Base-by-base conservation (phyloP, 805 yeast species). In the Cyberlindnera nakhonratchasimensis region DNA sequence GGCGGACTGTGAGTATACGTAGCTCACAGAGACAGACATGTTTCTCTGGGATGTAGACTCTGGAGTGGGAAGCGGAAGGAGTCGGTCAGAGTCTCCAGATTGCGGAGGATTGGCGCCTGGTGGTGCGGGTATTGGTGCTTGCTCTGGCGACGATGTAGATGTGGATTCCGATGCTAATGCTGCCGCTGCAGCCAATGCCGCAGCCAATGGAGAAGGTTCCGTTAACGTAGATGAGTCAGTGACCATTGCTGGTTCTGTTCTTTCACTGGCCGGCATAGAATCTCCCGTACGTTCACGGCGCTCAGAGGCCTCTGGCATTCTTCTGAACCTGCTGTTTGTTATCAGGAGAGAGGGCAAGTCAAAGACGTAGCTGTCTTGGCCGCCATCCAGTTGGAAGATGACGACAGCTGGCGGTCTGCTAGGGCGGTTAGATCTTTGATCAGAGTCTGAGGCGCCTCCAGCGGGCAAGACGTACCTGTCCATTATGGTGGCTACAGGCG, bases 11-110 rank as follows among this genome's bases (percentile, higher is more conserved):
- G 57, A 49, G 41, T 55, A 59, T 6, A 65, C 58, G 49, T 70
- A 70, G 42, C 66, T 67, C 2, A 70, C 72, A 2, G 73, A 66
- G 12, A 69, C 53, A 7, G 65, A 56, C 49, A 67, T 68, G 50
- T 67, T 68, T 43, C 71, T 52, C 18, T 46, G 49, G 4, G 38
- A 16, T 14, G 17, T 12, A 4, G 29, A 26, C 10, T 23, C 25
- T 23, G 25, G 11, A 23, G 8, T 23, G 10, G 29, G 29, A 12
- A 26, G n/a, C n/a, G 29, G 29, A 9, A 26, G n/a, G 6, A 8
- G 29, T 6, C 14, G 29, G n/a, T 26, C 25, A 8, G 11, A 13
- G n/a, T 26, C 24, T 16, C 21, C 24, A 12, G 34, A 5, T 12
- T 20, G 23, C n/a, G 12, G 34, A 20, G 8, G 13, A 20, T 19